Evolutionary conservation across 768 basidiomycete species (phyloP), one percentile per base, ranked within the genome.

Genomic region (Mycena epipterygia): DNA sequence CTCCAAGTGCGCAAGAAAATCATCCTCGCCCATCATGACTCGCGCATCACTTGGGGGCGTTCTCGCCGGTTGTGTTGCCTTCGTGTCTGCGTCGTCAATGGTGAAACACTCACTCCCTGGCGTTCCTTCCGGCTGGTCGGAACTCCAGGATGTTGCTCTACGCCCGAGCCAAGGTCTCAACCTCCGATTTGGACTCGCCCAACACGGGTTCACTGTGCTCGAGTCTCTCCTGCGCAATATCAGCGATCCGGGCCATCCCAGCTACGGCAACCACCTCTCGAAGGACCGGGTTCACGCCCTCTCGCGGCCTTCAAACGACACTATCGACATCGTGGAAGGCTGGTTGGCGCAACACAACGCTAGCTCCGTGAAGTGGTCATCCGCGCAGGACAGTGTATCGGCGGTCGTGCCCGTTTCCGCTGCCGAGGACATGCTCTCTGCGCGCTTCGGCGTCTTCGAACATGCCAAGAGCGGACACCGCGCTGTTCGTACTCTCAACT

Each of bases 381-480:
- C 82, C 5, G 84, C 87, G 0, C 77, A 80, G 27, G 88, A 89
- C 66, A 89, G 86, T 84, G 77, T 88, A 8, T 83, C 80, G 5
- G 77, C 86, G 30, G 79, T 75, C 17, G 77, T 88, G 3, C 80
- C 86, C 0, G 79, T 89, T 39, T 39, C 75, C 12, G 67, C 82
- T 12, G 88, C 85, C 0, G 88, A 89, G 74, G 73, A 80, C 61
- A 88, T 89, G 86, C 77, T 89, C 21, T 75, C 83, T 66, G 87
- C 88, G 29, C 86, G 86, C 13, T 73, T 73, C 49, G 42, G 71
- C 49, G 67, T 83, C 30, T 86, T 78, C 72, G 76, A 74, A 2
- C 83, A 86, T 73, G 70, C 56, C 3, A 75, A 76, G 66, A 81
- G 79, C 61, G 72, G 75, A 16, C 78, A 81, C 32, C 79, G 75